These are phyloP conservation scores for Scalesia atractyloides DNA, from an alignment of 129 eudicot species.

Conservation along the genomic window DNA sequence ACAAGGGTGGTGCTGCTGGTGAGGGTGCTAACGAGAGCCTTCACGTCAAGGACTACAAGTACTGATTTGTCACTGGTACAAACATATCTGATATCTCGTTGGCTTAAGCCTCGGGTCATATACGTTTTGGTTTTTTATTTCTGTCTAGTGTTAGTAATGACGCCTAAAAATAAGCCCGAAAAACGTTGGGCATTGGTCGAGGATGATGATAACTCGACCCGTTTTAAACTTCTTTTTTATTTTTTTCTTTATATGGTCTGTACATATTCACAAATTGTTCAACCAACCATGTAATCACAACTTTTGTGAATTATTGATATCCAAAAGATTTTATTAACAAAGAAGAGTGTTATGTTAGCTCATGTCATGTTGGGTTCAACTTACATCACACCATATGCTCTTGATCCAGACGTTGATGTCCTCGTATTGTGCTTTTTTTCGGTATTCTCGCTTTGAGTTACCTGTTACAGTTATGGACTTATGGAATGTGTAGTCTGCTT, in stretches of 20 bases:
- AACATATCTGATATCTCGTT: conserved; percentile 5
- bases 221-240: not conserved
- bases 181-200: conserved; percentile 26
- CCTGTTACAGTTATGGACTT: too few relatives aligned
- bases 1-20: conserved; percentile 42
- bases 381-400: too few relatives aligned
- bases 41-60: conserved; percentile 47
- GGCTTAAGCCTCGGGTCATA: conserved; percentile 14
- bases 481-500: too few relatives aligned
- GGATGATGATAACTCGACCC: conserved; percentile 15
- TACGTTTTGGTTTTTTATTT: not conserved
- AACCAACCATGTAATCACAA: not conserved
- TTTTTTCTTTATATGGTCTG: not conserved
- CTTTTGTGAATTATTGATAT: not conserved
- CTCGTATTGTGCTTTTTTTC: too few relatives aligned
- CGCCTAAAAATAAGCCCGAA: conserved; percentile 29
- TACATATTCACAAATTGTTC: not conserved
- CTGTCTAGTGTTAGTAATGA: conserved; percentile 19
- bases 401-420: too few relatives aligned
- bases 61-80: conserved; percentile 15
- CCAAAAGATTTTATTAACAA: not conserved
- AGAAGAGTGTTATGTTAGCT: not conserved
- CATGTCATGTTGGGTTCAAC: not conserved
- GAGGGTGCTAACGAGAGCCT: conserved; percentile 46
- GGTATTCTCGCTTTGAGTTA: too few relatives aligned